A percentile compares a stretch with the other conserved stretches of the same genome.
phyloP scores from a whole-genome alignment of 257 asterid species.

The Lithospermum erythrorhizon region DNA sequence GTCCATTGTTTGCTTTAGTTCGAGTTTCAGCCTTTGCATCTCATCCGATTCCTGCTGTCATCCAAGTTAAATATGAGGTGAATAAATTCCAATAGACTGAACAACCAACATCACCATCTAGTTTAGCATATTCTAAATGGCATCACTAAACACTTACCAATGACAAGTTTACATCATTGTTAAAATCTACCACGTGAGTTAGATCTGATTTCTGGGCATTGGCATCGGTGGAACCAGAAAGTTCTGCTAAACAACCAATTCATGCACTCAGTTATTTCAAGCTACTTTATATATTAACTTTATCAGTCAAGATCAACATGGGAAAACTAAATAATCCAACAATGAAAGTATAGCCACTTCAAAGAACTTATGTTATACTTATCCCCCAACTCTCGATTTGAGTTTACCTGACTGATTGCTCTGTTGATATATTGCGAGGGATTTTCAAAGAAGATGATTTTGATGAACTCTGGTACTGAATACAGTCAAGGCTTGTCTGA shows the following conservation, averaged over 20 bases:
- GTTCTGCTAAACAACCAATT: conserved; percentile 4
- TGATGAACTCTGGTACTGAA: conserved; percentile 41
- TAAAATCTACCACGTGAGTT: too few relatives aligned
- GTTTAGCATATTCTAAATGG: conserved; percentile 3
- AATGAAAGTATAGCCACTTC: too few relatives aligned
- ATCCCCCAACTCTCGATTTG: background rate
- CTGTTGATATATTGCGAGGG: too few relatives aligned
- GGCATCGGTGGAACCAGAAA: too few relatives aligned
- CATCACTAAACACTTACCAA: conserved; percentile 16
- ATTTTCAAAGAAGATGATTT: too few relatives aligned
- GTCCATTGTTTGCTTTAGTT: background rate
- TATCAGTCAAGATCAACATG: too few relatives aligned
- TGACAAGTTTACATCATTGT: too few relatives aligned
- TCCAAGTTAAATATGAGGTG: background rate
- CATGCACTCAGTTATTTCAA: background rate
- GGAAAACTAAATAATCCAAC: too few relatives aligned
- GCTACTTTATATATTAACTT: too few relatives aligned
- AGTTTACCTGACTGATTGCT: background rate
- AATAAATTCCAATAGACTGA: background rate
- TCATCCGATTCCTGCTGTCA: conserved; percentile 6
- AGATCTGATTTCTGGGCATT: too few relatives aligned
- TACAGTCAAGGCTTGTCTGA: conserved; percentile 44
- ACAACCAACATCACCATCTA: background rate
- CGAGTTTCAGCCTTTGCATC: conserved; percentile 31
- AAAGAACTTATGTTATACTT: too few relatives aligned